phyloP scores from a whole-genome alignment of 257 asterid species.

The Solanum etuberosum region DNA sequence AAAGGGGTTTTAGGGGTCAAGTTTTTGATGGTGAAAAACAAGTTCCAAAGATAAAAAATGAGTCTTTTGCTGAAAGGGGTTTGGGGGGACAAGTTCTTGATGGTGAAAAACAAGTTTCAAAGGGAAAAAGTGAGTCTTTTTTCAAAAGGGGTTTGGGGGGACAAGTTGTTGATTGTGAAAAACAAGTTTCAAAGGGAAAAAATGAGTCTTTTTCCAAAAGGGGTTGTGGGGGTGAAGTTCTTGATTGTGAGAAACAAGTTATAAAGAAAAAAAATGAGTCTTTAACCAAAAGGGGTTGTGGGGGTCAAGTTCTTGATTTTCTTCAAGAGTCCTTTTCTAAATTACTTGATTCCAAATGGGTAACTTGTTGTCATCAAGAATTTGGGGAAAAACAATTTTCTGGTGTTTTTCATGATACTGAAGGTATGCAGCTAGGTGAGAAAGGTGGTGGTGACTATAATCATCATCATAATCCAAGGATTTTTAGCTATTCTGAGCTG shows the following conservation, averaged over 20 bases:
- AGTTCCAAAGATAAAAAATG: not conserved
- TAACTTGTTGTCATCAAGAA: slow-evolving; percentile 20
- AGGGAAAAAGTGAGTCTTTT: not conserved
- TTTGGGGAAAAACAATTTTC: slow-evolving; percentile 10
- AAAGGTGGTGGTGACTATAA: slow-evolving; percentile 20
- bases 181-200: not conserved
- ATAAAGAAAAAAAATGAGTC: not conserved
- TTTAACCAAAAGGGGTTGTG: slow-evolving; percentile 12
- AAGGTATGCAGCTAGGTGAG: slow-evolving; percentile 44
- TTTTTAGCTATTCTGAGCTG: slow-evolving; percentile 81
- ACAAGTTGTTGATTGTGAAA: not conserved
- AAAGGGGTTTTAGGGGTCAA: slow-evolving; percentile 12
- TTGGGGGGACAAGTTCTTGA: slow-evolving; percentile 12
- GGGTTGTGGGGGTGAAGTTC: slow-evolving; percentile 12
- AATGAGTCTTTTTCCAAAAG: not conserved
- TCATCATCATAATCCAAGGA: slow-evolving; percentile 51
- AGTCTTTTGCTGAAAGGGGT: not conserved
- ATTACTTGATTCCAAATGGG: slow-evolving; percentile 33
- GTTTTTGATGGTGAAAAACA: not conserved
- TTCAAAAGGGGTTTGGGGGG: slow-evolving; percentile 8
- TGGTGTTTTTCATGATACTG: slow-evolving; percentile 51
- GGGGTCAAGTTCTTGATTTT: slow-evolving; percentile 13
- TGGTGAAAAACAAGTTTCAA: not conserved
- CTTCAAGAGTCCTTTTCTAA: slow-evolving; percentile 23
- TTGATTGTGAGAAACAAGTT: not conserved